Base-by-base conservation (phyloP, 345 rosid species). In the Fremontodendron californicum region DNA sequence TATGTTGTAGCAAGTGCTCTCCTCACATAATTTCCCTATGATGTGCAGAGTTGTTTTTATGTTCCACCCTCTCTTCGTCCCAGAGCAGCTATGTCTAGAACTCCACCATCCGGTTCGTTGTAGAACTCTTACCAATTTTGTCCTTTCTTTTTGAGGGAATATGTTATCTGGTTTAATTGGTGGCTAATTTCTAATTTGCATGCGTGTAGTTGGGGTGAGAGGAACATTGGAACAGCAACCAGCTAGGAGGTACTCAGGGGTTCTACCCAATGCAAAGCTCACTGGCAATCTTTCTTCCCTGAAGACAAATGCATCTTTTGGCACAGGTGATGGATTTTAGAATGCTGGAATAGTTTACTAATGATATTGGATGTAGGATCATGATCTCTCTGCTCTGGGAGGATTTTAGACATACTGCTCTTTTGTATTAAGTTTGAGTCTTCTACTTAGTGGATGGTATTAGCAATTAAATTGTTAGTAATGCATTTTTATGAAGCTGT, bases 1-100 rank as follows among this genome's bases (percentile, higher is more conserved):
- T 31, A 39, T 51, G 21, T n/a, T 71, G 77, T 42, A 8, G 58
- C 40, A 21, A n/a, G n/a, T 19, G 15, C 11, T 16, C 58, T 61
- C 6, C 25, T 57, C 2, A 52, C 72, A 11, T 21, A 52, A 31
- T 49, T 75, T 9, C 43, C 45, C 13, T 62, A 5, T 75, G 23
- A 15, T 79, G 52, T 85, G 81, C 91, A 93, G 96, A 87, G 91
- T 81, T 93, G 99, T 84, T 91, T 82, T 77, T 96, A 92, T 83
- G 87, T 93, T 78, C 96, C 99, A 37, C 98, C 98, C 49, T 88
- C 92, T 37, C 96, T 93, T 74, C 96, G 96, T 63, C 68, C 88
- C 60, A 90, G 86, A 83, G 78, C 78, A 49, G 79, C 84, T 74
- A 62, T 83, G 65, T 70, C 80, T 19, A 84, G 97, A 72, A 91